Conservation (phyloP, 208 protist species). For the Entamoeba nuttalli region DNA sequence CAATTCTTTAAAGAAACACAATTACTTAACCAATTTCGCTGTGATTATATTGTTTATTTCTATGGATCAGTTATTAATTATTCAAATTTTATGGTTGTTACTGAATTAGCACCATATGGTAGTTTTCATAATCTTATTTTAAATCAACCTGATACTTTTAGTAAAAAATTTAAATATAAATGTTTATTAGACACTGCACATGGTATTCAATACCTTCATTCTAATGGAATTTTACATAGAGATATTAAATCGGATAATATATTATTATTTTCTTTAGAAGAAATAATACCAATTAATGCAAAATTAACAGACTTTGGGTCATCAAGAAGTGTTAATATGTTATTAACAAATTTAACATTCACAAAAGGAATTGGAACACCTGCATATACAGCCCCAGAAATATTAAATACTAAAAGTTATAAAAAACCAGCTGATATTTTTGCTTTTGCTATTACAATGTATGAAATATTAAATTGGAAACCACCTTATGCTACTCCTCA, state of each 20-base stretch:
- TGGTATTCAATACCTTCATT: not conserved
- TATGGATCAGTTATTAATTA: not conserved
- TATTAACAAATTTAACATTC: not conserved
- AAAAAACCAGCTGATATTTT: not conserved
- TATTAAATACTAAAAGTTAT: not conserved
- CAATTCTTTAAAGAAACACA: not conserved
- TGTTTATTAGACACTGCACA: not conserved
- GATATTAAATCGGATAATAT: not conserved
- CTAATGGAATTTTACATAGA: not conserved
- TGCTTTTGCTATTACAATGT: not conserved
- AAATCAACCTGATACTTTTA: not conserved
- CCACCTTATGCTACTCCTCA: not conserved
- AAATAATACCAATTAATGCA: not conserved
- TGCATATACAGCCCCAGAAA: not conserved
- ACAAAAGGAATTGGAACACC: not conserved
- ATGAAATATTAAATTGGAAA: not conserved
- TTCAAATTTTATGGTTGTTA: not conserved
- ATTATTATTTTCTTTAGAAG: not conserved
- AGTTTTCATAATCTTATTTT: not conserved
- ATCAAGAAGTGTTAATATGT: not conserved
- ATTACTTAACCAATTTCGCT: not conserved
- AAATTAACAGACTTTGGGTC: not conserved
- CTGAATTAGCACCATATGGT: not conserved
- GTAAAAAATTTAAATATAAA: not conserved
- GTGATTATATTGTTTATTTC: not conserved